Percentiles rank a stretch among this genome's conserved stretches.
Conservation (phyloP, 1,139 yeast species). For the Petasospora rhodanensis region DNA sequence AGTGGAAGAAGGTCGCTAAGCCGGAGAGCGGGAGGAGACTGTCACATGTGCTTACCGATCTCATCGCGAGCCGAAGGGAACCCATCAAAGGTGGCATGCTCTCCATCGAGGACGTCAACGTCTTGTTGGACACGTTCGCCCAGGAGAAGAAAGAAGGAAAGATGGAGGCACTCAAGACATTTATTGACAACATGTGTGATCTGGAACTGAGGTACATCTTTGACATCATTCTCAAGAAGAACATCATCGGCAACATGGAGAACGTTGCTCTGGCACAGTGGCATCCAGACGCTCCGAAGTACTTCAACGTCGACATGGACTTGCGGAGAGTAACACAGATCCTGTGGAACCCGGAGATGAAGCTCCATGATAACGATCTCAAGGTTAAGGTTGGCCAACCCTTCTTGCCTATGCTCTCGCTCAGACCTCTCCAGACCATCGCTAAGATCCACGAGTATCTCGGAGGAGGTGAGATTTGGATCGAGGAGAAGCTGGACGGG, state of each 20-base stretch:
- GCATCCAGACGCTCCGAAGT: slow-evolving; percentile 76
- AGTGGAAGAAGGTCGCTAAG: slow-evolving; percentile 38
- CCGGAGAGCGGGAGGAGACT: slow-evolving; percentile 30
- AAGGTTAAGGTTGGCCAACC: slow-evolving; percentile 47
- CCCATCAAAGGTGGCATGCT: slow-evolving; percentile 34
- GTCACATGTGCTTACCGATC: slow-evolving; percentile 38
- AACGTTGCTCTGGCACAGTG: slow-evolving; percentile 55
- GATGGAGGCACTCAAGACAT: slow-evolving; percentile 38
- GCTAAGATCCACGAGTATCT: no score
- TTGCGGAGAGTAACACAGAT: slow-evolving; percentile 58
- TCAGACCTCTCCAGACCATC: no score
- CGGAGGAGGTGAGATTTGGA: slow-evolving; percentile 55
- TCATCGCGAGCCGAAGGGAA: slow-evolving; percentile 36
- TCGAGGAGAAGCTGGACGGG: slow-evolving; percentile 94
- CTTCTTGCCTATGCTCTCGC: slow-evolving; percentile 70
- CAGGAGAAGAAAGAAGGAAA: slow-evolving; percentile 28
- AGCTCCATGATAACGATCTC: slow-evolving; percentile 43
- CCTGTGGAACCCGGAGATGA: slow-evolving; percentile 43
- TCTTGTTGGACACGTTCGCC: slow-evolving; percentile 48
- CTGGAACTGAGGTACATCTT: slow-evolving; percentile 69
- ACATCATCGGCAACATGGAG: slow-evolving; percentile 53
- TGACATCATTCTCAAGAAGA: slow-evolving; percentile 58
- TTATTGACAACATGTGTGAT: slow-evolving; percentile 53
- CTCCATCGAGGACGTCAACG: slow-evolving; percentile 56
- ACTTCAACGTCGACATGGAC: slow-evolving; percentile 65